phyloP scores from a whole-genome alignment of 1,284 basidiomycete species.

The Trichosporon sp. region DNA sequence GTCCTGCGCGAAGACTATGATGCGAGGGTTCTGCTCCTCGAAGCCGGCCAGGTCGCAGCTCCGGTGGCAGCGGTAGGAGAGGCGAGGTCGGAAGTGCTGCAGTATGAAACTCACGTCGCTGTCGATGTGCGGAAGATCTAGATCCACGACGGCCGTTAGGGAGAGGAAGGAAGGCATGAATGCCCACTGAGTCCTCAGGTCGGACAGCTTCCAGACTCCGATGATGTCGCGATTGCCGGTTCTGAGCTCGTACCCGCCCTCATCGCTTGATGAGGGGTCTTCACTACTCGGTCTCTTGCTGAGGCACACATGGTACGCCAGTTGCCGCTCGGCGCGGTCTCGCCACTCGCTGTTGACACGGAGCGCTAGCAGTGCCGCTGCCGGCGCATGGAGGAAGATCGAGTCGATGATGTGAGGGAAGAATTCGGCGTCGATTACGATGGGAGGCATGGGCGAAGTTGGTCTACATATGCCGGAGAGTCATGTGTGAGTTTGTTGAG shows the following conservation, averaged over 20 bases:
- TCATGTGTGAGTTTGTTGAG: no score
- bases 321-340: not conserved
- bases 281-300: not conserved
- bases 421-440: constrained; percentile 1
- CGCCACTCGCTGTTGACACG: not conserved
- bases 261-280: no score
- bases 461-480: no score
- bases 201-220: not conserved
- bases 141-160: not conserved
- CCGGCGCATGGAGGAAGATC: constrained; percentile 1
- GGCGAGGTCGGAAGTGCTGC: not conserved
- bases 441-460: not conserved
- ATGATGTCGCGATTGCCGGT: not conserved
- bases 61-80: not conserved
- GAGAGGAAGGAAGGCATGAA: not conserved
- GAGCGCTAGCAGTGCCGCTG: constrained; percentile 1
- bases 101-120: not conserved
- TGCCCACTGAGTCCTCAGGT: not conserved
- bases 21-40: not conserved
- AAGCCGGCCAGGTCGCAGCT: not conserved
- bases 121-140: not conserved
- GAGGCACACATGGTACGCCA: not conserved
- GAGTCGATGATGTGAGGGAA: constrained; percentile 12
- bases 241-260: not conserved
- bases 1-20: not conserved